These are phyloP conservation scores for Hibiscus syriacus DNA, from an alignment of 345 rosid genomes.

Conservation along the genomic window DNA sequence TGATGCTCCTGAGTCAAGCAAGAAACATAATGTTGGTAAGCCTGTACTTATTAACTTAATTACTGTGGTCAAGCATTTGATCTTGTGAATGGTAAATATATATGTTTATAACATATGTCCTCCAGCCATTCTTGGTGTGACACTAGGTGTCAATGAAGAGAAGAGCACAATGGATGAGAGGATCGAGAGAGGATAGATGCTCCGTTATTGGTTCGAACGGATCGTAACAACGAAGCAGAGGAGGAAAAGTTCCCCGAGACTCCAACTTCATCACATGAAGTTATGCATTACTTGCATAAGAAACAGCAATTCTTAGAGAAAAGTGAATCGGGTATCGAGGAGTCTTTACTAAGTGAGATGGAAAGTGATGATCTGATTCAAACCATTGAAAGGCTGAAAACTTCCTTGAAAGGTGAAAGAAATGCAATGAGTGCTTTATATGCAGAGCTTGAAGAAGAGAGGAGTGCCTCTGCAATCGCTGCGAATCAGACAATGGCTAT, in stretches of 20 bases:
- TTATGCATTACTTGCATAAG: slow-evolving; percentile 40
- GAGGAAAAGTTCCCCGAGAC: slow-evolving; percentile 55
- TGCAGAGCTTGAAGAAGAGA: slow-evolving; percentile 91
- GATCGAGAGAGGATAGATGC: slow-evolving; percentile 17
- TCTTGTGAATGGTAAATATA: not conserved
- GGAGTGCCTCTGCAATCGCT: slow-evolving; percentile 90
- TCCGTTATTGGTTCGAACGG: slow-evolving; percentile 12
- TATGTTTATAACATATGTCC: not conserved
- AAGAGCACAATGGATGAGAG: slow-evolving; percentile 16
- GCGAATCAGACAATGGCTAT: slow-evolving; percentile 97
- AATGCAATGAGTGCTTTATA: slow-evolving; percentile 64
- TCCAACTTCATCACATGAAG: slow-evolving; percentile 46
- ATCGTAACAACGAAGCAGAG: slow-evolving; percentile 29
- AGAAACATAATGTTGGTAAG: slow-evolving; percentile 22
- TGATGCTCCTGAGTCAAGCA: not conserved
- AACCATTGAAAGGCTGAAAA: slow-evolving; percentile 55
- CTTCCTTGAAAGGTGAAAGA: slow-evolving; percentile 59
- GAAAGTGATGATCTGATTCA: slow-evolving; percentile 42
- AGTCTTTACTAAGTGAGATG: slow-evolving; percentile 45
- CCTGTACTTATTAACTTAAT: not conserved
- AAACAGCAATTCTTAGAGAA: slow-evolving; percentile 36
- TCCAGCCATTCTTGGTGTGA: slow-evolving; percentile 3
- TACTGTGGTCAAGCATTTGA: not conserved
- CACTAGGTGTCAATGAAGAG: slow-evolving; percentile 27
- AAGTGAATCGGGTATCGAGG: slow-evolving; percentile 42